Evolutionary conservation across 805 yeast species (phyloP), one percentile per base, ranked within the genome.

Genomic region (Kluyveromyces starmeri): DNA sequence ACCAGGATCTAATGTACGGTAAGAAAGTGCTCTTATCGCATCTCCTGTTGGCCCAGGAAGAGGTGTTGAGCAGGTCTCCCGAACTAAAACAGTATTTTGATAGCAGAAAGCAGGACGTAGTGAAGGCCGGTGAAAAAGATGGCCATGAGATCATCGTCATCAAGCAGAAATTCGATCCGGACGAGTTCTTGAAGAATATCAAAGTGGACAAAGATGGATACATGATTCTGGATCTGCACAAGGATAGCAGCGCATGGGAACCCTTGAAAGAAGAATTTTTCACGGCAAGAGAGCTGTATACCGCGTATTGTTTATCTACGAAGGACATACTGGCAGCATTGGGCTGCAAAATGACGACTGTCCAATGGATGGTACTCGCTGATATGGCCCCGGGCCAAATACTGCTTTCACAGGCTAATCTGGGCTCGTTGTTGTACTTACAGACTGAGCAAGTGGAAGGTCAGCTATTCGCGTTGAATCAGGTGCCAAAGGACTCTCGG

Each of bases 221-320:
- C 37, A 45, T 55, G 53, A 46, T 51, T 12, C 36, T 51, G 42
- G 47, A 62, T 47, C 13, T 61, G 19, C 48, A 55, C 13, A 59
- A 55, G 34, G 60, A 65, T 48, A 71, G 65, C 25, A 69, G 67
- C 32, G 72, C 75, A 2, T 80, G 83, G 83, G 77, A 72, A 36
- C 81, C 79, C 3, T 86, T 83, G 53, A 64, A 77, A 23, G 83
- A 80, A 38, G 95, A 85, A 47, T 70, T 81, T 42, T 78, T 86
- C 53, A 74, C 77, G 36, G 79, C 84, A 2, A 67, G 89, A 56
- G 95, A 86, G 46, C 50, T 83, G 37, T 72, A 78, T 44, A 75
- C 83, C 3, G 85, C 92, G 2, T 62, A 77, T 25, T 78, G 82
- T 41, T 58, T 84, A 36, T 68, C 80, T 1, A 65, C 75, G 11